Base-by-base conservation (phyloP, 1,284 basidiomycete species). In the Cutaneotrichosporon mucoides region DNA sequence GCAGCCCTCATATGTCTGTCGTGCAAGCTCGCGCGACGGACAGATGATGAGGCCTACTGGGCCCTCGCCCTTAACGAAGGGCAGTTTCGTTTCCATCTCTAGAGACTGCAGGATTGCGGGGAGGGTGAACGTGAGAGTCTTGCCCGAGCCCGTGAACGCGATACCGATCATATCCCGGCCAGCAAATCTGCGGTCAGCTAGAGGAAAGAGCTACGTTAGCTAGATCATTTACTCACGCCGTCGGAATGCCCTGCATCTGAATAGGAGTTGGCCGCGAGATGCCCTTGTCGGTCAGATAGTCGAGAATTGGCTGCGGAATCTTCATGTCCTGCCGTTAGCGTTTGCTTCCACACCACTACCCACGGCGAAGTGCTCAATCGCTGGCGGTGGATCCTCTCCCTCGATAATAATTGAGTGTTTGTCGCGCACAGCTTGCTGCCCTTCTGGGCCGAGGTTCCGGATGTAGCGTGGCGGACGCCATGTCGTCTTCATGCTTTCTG, bases 111-210 rank as follows among this genome's bases (percentile, higher is more conserved):
- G 95, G 66, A 96, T 91, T n/a, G 94, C 81, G 0, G 94, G 93
- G 9, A 96, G 80, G 68, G 91, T 90, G 78, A 97, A 97, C 0
- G 92, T 86, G 36, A 95, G 84, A 0, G 91, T 92, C 76, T 92
- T 94, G 24, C 93, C 93, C 1, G 90, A 90, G 13, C 93, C 93
- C n/a, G 88, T 90, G 72, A 95, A 94, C 2, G 90, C 86, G 61
- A 95, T 94, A n/a, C 92, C 93, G 61, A 97, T 93, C 80, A 96
- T 87, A 75, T 97, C 93, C 58, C 93, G 85, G 40, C 90, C 90
- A 60, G 91, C 80, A 72, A 94, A 93, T 36, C 90, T 92, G 64
- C 10, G 41, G 40, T 49, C 43, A 55, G 38, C 33, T 38, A 42
- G 48, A 49, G 7, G 52, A 7, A 8, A 49, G 24, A 24, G 42